Base-by-base conservation (phyloP, 345 rosid species). In the Reutealis trisperma region DNA sequence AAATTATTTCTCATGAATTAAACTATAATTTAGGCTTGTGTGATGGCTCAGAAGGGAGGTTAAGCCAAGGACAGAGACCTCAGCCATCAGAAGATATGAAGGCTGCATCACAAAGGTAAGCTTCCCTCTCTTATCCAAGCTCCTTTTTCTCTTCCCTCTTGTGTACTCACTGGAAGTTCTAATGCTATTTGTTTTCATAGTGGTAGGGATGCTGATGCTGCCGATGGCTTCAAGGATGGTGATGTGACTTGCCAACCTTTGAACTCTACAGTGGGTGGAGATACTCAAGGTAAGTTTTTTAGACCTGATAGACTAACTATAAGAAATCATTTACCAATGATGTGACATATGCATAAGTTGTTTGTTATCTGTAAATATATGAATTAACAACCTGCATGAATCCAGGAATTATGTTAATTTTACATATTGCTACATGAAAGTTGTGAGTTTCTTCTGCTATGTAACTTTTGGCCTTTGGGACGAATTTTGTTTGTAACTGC, bases 261-360 rank as follows among this genome's bases (percentile, higher is more conserved):
- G 67, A 63, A 71, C 65, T 59, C 66, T 51, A 11, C 7, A 2
- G 52, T 51, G 13, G 75, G 65, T 54, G 79, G 27, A 22, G 45
- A 72, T 41, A 24, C 24, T 13, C 76, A 32, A 76, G 86, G 88
- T 81, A 51, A 68, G 81, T 30, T 63, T 80, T 37, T 34, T 49
- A 51, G 41, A 41, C 49, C 19, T 62, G 47, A 44, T 47, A 54
- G 5, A 9, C 21, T 27, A 34, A 8, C 6, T 21, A 30, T 14
- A 21, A 32, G 16, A 19, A 47, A 61, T 45, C 61, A 21, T 32
- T 68, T 37, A 21, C 49, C 18, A 75, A 42, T 47, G 47, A 67
- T 51, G 54, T 55, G 60, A 62, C 32, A 63, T 14, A 1, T 63
- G 34, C 60, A 52, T 51, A 15, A 7, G 14, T 21, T 27, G 32